phyloP scores from a whole-genome alignment of 148 eudicot species.

The Rheum nobile region DNA sequence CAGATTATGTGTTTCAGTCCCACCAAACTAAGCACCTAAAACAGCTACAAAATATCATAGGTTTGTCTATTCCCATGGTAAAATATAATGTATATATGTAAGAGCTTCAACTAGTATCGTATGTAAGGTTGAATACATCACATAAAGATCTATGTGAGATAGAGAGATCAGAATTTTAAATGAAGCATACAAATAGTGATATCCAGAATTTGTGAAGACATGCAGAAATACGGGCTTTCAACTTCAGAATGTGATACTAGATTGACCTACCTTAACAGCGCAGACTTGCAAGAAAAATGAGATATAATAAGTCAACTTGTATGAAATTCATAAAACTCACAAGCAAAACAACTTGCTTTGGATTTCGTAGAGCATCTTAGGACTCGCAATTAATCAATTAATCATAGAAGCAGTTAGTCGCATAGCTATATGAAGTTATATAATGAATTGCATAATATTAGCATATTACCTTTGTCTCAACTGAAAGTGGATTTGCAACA shows the following conservation, averaged over 20 bases:
- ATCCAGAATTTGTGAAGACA: background rate
- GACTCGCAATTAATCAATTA: background rate
- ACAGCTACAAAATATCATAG: too few relatives aligned
- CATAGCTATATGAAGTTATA: background rate
- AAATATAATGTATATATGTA: too few relatives aligned
- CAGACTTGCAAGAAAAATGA: slow-evolving; percentile 71
- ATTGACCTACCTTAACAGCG: slow-evolving; percentile 71
- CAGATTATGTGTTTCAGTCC: background rate
- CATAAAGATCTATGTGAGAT: background rate
- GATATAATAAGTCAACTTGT: background rate
- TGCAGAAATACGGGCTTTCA: background rate
- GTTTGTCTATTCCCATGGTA: too few relatives aligned
- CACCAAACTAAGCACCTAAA: too few relatives aligned
- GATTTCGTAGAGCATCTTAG: background rate
- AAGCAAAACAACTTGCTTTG: background rate
- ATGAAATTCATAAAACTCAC: background rate
- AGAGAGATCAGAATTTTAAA: background rate
- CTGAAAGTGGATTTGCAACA: too few relatives aligned
- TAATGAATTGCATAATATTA: too few relatives aligned
- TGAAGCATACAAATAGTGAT: background rate
- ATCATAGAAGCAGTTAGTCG: background rate
- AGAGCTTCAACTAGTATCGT: too few relatives aligned
- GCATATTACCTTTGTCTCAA: too few relatives aligned
- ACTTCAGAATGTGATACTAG: slow-evolving; percentile 4
- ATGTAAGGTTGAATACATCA: too few relatives aligned